phyloP scores from a whole-genome alignment of 371 early-diverging fungal species.

The Rhizopus microsporus region DNA sequence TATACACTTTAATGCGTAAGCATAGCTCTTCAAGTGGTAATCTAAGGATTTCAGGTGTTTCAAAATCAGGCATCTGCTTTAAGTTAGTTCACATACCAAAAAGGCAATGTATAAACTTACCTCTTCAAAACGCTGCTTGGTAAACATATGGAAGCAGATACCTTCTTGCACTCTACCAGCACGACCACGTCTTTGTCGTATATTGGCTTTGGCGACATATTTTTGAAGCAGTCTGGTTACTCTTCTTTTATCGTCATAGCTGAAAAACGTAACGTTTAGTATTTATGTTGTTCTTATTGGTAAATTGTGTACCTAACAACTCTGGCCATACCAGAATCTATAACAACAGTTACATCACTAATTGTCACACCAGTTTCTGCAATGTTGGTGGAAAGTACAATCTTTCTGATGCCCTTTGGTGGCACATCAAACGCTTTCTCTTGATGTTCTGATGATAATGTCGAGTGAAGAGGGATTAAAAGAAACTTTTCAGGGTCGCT shows the following conservation, averaged over 20 bases:
- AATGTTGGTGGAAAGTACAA: conserved; percentile 92
- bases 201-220: conserved; percentile 82
- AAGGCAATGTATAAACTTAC: conserved; percentile 29
- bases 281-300: background rate
- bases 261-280: conserved; percentile 8
- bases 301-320: conserved; percentile 53
- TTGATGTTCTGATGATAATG: conserved; percentile 72
- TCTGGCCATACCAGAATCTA: conserved; percentile 92
- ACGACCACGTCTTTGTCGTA: conserved; percentile 88
- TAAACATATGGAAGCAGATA: conserved; percentile 74
- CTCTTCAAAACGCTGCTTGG: conserved; percentile 52
- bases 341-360: conserved; percentile 90
- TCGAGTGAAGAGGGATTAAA: conserved; percentile 81
- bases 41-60: conserved; percentile 81
- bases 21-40: conserved; percentile 82
- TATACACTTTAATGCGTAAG: conserved; percentile 74
- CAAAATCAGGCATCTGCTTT: conserved; percentile 60
- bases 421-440: conserved; percentile 67
- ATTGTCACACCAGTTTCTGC: conserved; percentile 97
- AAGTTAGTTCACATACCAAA: background rate
- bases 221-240: conserved; percentile 72
- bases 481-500: conserved; percentile 49
- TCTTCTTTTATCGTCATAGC: conserved; percentile 66
- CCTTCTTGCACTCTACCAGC: conserved; percentile 92
- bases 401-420: conserved; percentile 70